A percentile compares a stretch with the other conserved stretches of the same genome.
Conservation (phyloP, 2,329 filamentous ascomycete species). For the Thyridium curvatum region DNA sequence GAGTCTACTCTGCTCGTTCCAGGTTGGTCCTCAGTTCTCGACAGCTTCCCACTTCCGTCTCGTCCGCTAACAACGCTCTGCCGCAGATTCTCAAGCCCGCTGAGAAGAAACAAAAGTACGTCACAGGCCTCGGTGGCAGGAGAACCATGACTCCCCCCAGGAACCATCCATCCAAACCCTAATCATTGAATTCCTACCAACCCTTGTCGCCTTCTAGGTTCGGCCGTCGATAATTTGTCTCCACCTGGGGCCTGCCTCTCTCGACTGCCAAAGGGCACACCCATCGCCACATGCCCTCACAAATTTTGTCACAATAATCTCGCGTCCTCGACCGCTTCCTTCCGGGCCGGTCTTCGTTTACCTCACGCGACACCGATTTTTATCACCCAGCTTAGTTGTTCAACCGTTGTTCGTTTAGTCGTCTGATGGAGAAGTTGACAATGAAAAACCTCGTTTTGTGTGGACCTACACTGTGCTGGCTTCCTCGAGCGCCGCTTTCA, state of each 20-base stretch:
- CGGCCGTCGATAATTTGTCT: slow-evolving; percentile 73
- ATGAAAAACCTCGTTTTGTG: no score
- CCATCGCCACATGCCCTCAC: not conserved
- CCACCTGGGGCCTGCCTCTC: slow-evolving; percentile 1
- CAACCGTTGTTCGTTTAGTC: no score
- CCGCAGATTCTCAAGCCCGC: slow-evolving; percentile 92
- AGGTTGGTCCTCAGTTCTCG: slow-evolving; percentile 49
- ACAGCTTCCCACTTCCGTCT: slow-evolving; percentile 7
- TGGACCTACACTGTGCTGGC: no score
- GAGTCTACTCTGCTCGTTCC: slow-evolving; percentile 97
- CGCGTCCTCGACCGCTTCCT: no score
- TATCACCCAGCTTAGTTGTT: no score
- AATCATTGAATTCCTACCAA: slow-evolving; percentile 64
- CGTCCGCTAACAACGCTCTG: slow-evolving; percentile 12
- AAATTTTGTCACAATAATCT: not conserved
- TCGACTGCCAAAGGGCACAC: slow-evolving; percentile 7
- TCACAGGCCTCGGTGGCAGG: slow-evolving; percentile 67
- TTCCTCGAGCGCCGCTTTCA: no score
- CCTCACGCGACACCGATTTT: no score
- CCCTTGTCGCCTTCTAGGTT: slow-evolving; percentile 78
- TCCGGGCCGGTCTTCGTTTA: not conserved
- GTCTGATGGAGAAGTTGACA: no score
- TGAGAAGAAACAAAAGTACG: slow-evolving; percentile 99
- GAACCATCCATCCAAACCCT: slow-evolving; percentile 58
- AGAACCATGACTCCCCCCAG: slow-evolving; percentile 60